Base-by-base conservation (phyloP, 1,284 basidiomycete species). In the Stereum hirsutum region DNA sequence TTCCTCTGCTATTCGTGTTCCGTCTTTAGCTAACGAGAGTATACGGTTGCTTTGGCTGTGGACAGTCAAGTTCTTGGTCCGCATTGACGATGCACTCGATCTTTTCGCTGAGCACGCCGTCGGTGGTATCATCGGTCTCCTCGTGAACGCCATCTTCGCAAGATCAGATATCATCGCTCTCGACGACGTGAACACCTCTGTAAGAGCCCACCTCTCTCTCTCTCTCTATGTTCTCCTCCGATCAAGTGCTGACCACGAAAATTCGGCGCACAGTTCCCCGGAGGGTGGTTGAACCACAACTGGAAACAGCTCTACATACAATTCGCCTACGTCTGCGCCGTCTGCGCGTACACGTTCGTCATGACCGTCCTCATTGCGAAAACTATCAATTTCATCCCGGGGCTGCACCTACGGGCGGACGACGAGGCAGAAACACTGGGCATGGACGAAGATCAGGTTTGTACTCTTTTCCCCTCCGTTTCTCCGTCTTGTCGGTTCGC, bases 61-160 rank as follows among this genome's bases (percentile, higher is more conserved):
- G 14, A 28, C 48, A 86, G 82, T 84, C 25, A 87, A 87, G 60
- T 75, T 76, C 52, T 52, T 79, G 33, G 50, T 86, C 46, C 66
- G 69, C 17, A 77, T 89, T 40, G 89, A 93, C 58, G 89, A 92
- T 54, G 80, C 86, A 0, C 79, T 92, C 40, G 87, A 91, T 75
- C 73, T 91, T 46, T 90, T 87, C 59, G 84, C 88, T n/a, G 86
- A 91, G 54, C 91, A 98, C 69, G 92, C 87, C 33, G 65, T 97
- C 15, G 90, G 89, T 4, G 94, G 94, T 38, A 78, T 94, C 19
- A 72, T 95, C 41, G 92, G 93, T 32, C 72, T 90, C 28, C 57
- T 97, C 33, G 62, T 78, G 54, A 91, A 89, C 51, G 87, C 66
- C 2, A 70, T 93, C 54, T 96, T 97, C 53, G 87, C 88, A 1